A percentile compares a stretch with the other conserved stretches of the same genome.
Conservation (phyloP, 2,329 filamentous ascomycete genomes). For the Paecilomyces formosus region DNA sequence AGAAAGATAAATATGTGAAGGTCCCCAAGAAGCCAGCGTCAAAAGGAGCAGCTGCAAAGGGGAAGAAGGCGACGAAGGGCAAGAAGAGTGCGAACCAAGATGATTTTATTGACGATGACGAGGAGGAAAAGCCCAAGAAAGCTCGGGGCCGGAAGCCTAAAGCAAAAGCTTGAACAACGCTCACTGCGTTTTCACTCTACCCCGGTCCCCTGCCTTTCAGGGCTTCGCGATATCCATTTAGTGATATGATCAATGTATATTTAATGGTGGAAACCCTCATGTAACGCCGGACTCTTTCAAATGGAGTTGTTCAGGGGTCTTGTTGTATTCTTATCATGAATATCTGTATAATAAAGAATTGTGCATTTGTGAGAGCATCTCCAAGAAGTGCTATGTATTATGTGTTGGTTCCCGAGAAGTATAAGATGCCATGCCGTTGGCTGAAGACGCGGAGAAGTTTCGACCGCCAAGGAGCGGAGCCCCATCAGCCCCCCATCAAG, state of each 20-base stretch:
- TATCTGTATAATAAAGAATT: background rate
- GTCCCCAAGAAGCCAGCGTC: conserved; percentile 63
- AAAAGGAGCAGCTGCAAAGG: conserved; percentile 37
- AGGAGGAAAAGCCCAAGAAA: conserved; percentile 50
- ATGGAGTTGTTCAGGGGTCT: background rate
- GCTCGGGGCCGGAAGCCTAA: conserved; percentile 27
- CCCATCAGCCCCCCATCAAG: conserved; percentile 7
- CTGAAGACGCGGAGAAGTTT: background rate
- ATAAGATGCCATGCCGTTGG: background rate
- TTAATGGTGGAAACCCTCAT: background rate
- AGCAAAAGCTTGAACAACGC: conserved; percentile 11
- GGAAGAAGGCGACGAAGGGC: conserved; percentile 32
- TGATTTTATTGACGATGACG: conserved; percentile 40
- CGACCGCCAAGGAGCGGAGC: background rate
- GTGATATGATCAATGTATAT: background rate
- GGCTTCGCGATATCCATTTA: background rate
- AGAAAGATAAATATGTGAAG: conserved; percentile 95
- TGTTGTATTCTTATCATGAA: background rate
- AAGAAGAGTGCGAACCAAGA: conserved; percentile 26
- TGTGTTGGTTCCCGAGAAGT: background rate
- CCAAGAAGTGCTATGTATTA: background rate
- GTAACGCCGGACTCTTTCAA: background rate
- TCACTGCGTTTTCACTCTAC: background rate
- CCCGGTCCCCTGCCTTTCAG: background rate
- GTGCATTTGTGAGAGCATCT: background rate